These are phyloP conservation scores for Aureobasidium sp. DNA, from an alignment of 2,329 filamentous ascomycete genomes.

Conservation along the genomic window DNA sequence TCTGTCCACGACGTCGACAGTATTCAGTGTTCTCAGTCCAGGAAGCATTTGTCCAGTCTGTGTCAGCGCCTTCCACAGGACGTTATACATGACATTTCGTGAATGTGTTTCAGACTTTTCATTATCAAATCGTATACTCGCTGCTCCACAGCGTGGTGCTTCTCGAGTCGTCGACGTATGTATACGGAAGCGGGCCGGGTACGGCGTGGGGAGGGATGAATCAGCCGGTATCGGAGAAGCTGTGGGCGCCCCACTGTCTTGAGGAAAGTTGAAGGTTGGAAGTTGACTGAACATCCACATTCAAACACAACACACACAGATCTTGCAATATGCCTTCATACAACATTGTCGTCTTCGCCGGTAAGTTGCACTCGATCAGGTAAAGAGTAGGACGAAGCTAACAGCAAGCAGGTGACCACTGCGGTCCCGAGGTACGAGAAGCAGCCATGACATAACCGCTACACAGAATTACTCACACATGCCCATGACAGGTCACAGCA, in stretches of 20 bases:
- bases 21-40: too few species aligned
- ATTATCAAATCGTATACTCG: too few species aligned
- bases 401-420: conserved; percentile 54
- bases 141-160: too few species aligned
- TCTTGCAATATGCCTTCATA: conserved; percentile 56
- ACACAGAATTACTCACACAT: conserved; percentile 16
- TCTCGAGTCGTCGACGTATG: too few species aligned
- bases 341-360: conserved; percentile 74
- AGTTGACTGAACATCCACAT: neutral
- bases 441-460: conserved; percentile 6
- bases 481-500: conserved; percentile 57
- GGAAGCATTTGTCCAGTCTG: too few species aligned
- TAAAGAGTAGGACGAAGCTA: conserved; percentile 6
- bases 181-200: conserved; percentile 10
- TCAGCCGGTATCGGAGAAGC: conserved; percentile 1
- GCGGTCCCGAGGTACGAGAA: conserved; percentile 67
- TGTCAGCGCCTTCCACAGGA: too few species aligned
- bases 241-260: conserved; percentile 7
- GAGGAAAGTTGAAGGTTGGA: conserved; percentile 1
- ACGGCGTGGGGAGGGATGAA: neutral
- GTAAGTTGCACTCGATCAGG: conserved; percentile 29
- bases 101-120: too few species aligned
- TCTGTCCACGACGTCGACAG: too few species aligned
- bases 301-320: conserved; percentile 11
- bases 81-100: too few species aligned